Base-by-base conservation (phyloP, 2,329 filamentous ascomycete species). In the Fusarium sp. region DNA sequence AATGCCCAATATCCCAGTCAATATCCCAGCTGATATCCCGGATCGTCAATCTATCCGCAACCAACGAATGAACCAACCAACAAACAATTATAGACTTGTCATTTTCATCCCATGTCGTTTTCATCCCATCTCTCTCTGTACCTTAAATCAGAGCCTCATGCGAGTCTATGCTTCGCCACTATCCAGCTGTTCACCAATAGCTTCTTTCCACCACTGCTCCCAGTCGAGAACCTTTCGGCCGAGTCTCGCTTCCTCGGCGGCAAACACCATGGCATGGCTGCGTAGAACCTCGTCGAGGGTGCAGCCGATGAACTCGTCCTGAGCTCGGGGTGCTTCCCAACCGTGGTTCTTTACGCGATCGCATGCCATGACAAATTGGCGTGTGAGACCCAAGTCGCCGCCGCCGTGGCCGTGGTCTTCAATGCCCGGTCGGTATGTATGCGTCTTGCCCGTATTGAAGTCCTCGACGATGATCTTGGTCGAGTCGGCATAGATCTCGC, bases 221-320 rank as follows among this genome's bases (percentile, higher is more conserved):
- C 94, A 98, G 74, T 92, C 87, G 5, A 98, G 83, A 9, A 96
- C 91, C 79, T 88, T 91, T 78, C 88, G 90, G 59, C 88, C 87
- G 58, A 85, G 86, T 77, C 96, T 89, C 6, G 96, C 94, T 77
- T 97, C 93, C 83, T 98, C 96, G 0, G 96, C 96, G 27, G 94
- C 95, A 85, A 98, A 99, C 0, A 98, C 96, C 83, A 96, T 89
- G 2, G 93, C 95, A 83, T 98, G 96, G 78, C 94, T 97, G 57
- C 93, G 88, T n/a, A 98, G 88, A 2, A 93, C 90, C 79, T 98
- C 96, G 65, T 98, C 94, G 9, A 98, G 84, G 14, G 92, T 93
- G 82, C 94, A 97, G 0, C 94, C 95, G 29, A 98, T 86, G 79
- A 92, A 90, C 78, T 91, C 86, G 66, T 87, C 86, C 86, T 98